Evolutionary conservation across 139 green algal genomes (phyloP).

Genomic region (Chlorella sp.): DNA sequence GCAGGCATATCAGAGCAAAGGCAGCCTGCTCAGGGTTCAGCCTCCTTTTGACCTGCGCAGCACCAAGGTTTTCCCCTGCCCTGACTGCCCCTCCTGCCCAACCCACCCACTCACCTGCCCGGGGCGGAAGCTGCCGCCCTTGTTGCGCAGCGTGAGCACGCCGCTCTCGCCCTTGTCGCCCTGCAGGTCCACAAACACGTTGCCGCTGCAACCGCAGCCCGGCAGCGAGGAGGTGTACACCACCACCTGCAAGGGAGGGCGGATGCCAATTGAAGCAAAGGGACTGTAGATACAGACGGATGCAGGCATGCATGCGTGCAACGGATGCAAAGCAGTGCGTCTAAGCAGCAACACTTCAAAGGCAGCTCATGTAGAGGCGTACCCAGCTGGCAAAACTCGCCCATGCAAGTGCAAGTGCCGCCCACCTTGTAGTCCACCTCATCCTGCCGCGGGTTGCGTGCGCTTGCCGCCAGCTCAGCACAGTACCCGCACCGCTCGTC

Average conservation of each 20-base stretch:
- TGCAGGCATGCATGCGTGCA: no score
- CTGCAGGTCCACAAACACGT: constrained; percentile 68
- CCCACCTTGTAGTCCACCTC: constrained; percentile 26
- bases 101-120: constrained; percentile 3
- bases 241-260: not conserved
- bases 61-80: no score
- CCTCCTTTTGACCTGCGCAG: no score
- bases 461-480: constrained; percentile 9
- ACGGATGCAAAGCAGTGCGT: no score
- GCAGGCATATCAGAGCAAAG: no score
- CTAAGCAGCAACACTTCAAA: no score
- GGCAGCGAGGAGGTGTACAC: constrained; percentile 37
- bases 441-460: not conserved
- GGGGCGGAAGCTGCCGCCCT: constrained; percentile 21
- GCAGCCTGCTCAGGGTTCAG: no score
- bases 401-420: no score
- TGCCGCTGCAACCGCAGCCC: constrained; percentile 66
- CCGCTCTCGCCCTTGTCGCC: constrained; percentile 55
- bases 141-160: constrained; percentile 28
- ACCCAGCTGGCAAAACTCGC: no score
- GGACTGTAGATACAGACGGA: not conserved
- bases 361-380: no score
- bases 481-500: constrained; percentile 51
- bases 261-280: not conserved
- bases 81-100: no score